Evolutionary conservation across 2,329 filamentous ascomycete genomes (phyloP).

Genomic region (Dactylella cylindrospora): DNA sequence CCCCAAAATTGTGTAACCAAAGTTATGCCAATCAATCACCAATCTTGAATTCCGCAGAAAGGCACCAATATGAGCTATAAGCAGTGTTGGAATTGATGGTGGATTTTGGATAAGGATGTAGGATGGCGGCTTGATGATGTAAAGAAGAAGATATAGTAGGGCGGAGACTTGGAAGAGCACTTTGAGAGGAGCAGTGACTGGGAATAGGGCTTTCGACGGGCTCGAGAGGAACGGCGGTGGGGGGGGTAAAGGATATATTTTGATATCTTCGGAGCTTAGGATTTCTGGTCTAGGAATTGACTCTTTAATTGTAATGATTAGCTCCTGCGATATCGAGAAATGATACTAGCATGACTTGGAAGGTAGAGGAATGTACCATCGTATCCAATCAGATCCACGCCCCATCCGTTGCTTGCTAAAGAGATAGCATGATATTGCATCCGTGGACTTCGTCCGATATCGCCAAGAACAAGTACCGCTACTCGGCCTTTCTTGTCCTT

Average conservation of each 20-base stretch:
- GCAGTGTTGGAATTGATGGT: constrained; percentile 87
- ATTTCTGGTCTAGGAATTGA: constrained; percentile 80
- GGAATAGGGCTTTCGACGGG: constrained; percentile 71
- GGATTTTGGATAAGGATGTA: constrained; percentile 67
- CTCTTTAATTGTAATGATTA: constrained; percentile 56
- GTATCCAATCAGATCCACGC: constrained; percentile 85
- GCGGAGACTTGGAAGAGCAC: constrained; percentile 77
- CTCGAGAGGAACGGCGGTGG: constrained; percentile 68
- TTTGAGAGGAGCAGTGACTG: constrained; percentile 77
- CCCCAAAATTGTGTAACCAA: constrained; percentile 88
- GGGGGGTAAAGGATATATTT: constrained; percentile 68
- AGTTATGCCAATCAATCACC: constrained; percentile 98
- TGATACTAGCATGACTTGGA: neutral
- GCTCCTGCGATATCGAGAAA: neutral
- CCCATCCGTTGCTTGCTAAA: constrained; percentile 76
- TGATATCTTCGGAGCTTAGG: constrained; percentile 66
- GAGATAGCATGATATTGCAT: constrained; percentile 99
- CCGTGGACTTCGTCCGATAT: constrained; percentile 90
- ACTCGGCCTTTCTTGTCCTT: constrained; percentile 42
- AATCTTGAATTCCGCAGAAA: constrained; percentile 76
- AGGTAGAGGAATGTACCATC: constrained; percentile 60
- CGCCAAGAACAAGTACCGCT: constrained; percentile 80
- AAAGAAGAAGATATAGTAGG: constrained; percentile 71
- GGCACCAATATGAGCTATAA: constrained; percentile 71
- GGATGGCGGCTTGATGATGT: constrained; percentile 64